Base-by-base conservation (phyloP, 495 filamentous ascomycete genomes). In the Hamigera avellanea region DNA sequence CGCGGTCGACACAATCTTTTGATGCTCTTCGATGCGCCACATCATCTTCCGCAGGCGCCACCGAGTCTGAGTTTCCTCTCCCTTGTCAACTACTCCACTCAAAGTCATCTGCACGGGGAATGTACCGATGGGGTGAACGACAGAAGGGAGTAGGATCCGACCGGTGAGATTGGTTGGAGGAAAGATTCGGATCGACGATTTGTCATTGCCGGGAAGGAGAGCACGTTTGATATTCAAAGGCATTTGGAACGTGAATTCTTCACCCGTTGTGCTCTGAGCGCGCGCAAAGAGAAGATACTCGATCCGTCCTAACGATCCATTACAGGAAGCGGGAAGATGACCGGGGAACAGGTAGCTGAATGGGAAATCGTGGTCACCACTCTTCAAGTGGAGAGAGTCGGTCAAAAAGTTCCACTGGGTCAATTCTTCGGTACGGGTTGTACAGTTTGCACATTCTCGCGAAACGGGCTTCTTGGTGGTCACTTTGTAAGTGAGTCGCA, bases 141-240 rank as follows among this genome's bases (percentile, higher is more conserved):
- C 72, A 14, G 82, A 72, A 8, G 86, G 79, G 25, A 91, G 77
- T 36, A 83, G 72, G 45, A 91, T 76, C 46, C 74, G 76, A 26
- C 85, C 83, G 33, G 81, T 85, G 40, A 99, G 76, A 53, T 87
- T 88, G 39, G 91, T 99, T 0, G 91, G 91, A 23, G 91, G 91
- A 62, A 99, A 99, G 42, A 96, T 80, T 46, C 91, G 87, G 33
- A 93, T 74, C 13, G 82, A 87, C 39, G 67, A 63, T 49, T 76
- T 76, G 44, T 81, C 76, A 52, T 83, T 78, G 38, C 81, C 78
- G 2, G 87, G 86, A 2, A 68, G 53, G 14, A 95, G 69, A 14
- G 87, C 80, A 32, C 91, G 86, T 55, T 77, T 74, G 43, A 94
- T 67, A 29, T 78, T 66, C 32, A 94, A 59, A 2, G 67, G 63